These are phyloP conservation scores for Trichocomaceae sp. DNA, from an alignment of 2,329 filamentous ascomycete species.

Conservation along the genomic window DNA sequence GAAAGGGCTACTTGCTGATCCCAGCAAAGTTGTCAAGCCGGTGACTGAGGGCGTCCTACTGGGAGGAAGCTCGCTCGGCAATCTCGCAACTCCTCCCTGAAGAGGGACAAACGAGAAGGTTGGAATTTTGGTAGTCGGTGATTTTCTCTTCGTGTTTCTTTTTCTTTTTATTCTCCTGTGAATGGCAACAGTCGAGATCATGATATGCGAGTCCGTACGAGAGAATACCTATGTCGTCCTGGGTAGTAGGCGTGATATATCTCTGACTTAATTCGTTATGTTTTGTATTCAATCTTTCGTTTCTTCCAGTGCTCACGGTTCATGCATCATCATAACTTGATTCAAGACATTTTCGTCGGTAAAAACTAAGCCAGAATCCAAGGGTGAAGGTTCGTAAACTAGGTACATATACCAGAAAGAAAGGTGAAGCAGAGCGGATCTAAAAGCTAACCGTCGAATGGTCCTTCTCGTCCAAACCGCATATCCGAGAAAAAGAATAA, in stretches of 20 bases:
- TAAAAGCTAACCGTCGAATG: background rate
- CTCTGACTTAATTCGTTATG: background rate
- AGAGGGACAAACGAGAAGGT: background rate
- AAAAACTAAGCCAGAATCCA: background rate
- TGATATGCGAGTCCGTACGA: background rate
- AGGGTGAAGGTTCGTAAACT: background rate
- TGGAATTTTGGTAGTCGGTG: background rate
- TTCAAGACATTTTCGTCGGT: background rate
- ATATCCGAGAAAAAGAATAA: background rate
- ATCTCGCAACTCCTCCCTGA: background rate
- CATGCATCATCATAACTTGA: background rate
- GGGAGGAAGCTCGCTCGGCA: background rate
- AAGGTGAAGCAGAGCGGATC: background rate
- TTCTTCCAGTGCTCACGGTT: background rate
- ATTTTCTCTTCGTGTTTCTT: background rate
- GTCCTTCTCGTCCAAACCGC: background rate
- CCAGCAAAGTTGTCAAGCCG: background rate
- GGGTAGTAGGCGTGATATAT: background rate
- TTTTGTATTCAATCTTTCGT: background rate
- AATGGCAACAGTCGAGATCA: background rate
- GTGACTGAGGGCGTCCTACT: constrained; percentile 4
- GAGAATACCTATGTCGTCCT: background rate
- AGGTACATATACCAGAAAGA: background rate
- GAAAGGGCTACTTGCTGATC: constrained; percentile 1
- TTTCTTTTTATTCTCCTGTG: background rate